phyloP scores from a whole-genome alignment of 805 yeast genomes.

The Kuraishia hungarica region DNA sequence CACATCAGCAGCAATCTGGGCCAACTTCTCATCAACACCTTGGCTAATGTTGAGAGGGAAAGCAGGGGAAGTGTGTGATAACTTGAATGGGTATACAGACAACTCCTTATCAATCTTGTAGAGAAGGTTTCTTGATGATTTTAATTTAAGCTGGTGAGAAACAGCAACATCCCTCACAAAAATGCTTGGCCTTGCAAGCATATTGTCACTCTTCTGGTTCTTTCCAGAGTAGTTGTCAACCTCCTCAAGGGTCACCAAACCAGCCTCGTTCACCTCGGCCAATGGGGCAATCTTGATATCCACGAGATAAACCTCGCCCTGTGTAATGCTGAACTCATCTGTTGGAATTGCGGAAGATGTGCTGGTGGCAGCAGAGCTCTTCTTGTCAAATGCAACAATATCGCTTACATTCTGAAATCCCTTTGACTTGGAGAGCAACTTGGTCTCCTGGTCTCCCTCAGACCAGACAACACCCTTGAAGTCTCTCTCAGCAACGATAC shows the following conservation, averaged over 20 bases:
- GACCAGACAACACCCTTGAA: conserved; percentile 90
- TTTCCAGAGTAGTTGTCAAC: conserved; percentile 59
- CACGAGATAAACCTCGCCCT: conserved; percentile 83
- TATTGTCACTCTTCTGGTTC: conserved; percentile 40
- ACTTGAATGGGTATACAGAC: conserved; percentile 89
- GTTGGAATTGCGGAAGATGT: conserved; percentile 60
- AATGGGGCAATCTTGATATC: conserved; percentile 78
- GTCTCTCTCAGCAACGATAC: conserved; percentile 83
- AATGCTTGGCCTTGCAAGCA: conserved; percentile 59
- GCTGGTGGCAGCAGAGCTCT: conserved; percentile 24
- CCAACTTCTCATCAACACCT: conserved; percentile 29
- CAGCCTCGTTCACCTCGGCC: conserved; percentile 43
- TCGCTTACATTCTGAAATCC: conserved; percentile 25
- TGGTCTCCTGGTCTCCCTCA: conserved; percentile 69
- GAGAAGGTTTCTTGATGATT: conserved; percentile 63
- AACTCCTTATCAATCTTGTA: conserved; percentile 60
- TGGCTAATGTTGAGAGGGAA: conserved; percentile 46
- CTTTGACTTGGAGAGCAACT: conserved; percentile 35
- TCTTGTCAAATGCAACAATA: conserved; percentile 29
- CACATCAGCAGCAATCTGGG: conserved; percentile 42
- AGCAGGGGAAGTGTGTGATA: conserved; percentile 55
- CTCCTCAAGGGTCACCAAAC: conserved; percentile 60
- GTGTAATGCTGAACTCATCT: conserved; percentile 60
- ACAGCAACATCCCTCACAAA: conserved; percentile 85
- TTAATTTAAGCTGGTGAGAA: conserved; percentile 65